A percentile compares a stretch with the other conserved stretches of the same genome.
Evolutionary conservation across 1,284 basidiomycete species (phyloP).

Genomic region (Ganoderma multipileum): DNA sequence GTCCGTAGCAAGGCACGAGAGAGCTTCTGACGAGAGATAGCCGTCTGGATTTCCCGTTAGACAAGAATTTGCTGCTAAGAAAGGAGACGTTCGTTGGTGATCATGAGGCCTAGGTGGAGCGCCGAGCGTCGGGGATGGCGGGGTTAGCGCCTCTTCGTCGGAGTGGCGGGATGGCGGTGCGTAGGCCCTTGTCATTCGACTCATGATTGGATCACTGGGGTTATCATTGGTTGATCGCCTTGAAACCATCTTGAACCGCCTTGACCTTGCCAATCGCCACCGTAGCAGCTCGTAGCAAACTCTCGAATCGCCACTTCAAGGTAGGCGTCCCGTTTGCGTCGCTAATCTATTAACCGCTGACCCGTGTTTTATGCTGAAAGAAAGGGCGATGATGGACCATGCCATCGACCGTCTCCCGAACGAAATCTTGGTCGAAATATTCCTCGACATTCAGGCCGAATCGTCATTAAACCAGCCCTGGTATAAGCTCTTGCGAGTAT

Average conservation of each 20-base stretch:
- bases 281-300: background rate
- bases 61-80: background rate
- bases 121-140: too few relatives aligned
- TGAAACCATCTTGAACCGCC: background rate
- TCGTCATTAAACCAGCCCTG: background rate
- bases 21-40: background rate
- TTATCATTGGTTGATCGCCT: background rate
- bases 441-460: background rate
- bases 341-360: background rate
- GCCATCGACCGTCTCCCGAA: background rate
- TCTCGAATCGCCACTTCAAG: background rate
- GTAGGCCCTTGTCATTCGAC: too few relatives aligned
- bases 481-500: background rate
- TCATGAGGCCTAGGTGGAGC: background rate
- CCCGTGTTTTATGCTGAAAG: background rate
- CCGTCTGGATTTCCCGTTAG: background rate
- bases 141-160: too few relatives aligned
- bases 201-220: too few relatives aligned
- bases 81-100: too few relatives aligned
- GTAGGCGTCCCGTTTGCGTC: background rate
- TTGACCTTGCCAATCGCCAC: background rate
- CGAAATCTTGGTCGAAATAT: constrained; percentile 9
- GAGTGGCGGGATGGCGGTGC: too few relatives aligned
- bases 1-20: background rate
- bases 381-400: background rate